Conservation (phyloP, 495 filamentous ascomycete genomes). For the Parachaetomium inaequale region DNA sequence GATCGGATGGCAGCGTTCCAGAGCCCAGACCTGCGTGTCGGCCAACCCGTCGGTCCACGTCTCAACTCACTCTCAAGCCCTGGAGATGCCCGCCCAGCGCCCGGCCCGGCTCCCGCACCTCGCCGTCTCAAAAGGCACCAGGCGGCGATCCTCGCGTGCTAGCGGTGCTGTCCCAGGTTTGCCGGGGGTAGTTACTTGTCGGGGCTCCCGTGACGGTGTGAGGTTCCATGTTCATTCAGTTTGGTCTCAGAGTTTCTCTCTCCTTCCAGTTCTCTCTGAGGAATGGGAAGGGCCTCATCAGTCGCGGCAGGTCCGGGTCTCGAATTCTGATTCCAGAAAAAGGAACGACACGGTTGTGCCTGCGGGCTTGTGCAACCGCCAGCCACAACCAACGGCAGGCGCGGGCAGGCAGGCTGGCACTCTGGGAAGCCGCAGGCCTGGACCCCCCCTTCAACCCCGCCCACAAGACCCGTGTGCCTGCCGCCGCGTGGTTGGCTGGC, state of each 20-base stretch:
- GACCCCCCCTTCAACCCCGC: neutral
- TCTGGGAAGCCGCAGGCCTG: conserved; percentile 13
- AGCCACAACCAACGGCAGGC: conserved; percentile 8
- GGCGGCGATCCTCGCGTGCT: conserved; percentile 15
- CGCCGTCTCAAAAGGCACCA: neutral
- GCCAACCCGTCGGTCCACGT: conserved; percentile 10
- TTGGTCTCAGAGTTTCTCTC: neutral
- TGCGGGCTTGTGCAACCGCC: conserved; percentile 10
- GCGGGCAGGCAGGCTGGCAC: no score
- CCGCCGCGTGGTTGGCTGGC: conserved; percentile 12
- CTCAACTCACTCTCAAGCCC: no score
- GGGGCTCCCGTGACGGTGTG: no score
- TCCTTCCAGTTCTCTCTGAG: neutral
- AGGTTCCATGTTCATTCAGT: neutral
- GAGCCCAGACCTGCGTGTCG: neutral
- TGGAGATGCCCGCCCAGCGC: neutral
- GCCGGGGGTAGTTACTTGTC: neutral
- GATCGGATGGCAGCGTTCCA: conserved; percentile 6
- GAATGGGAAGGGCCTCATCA: neutral
- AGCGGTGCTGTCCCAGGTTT: conserved; percentile 15
- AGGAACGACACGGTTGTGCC: neutral
- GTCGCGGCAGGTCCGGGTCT: neutral
- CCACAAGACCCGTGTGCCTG: neutral
- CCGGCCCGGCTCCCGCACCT: conserved; percentile 13
- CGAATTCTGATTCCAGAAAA: conserved; percentile 13